Evolutionary conservation across 2,329 filamentous ascomycete genomes (phyloP).

Genomic region (Exophiala dermatitidis): DNA sequence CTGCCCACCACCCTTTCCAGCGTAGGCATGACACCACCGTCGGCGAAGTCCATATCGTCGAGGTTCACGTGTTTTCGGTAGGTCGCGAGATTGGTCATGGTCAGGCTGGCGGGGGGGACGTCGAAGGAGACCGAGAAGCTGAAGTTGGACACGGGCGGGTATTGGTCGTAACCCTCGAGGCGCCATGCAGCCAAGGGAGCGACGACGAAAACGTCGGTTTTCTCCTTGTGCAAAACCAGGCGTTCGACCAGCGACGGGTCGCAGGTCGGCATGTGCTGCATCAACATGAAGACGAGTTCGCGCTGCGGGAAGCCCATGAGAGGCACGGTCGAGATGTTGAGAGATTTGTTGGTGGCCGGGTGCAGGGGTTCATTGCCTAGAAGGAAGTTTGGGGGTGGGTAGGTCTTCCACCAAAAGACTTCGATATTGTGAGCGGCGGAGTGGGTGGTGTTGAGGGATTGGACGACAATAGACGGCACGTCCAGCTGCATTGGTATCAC

Average conservation of each 20-base stretch:
- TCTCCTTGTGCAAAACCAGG: constrained; percentile 17
- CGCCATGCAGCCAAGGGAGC: constrained; percentile 39
- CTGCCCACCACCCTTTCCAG: constrained; percentile 42
- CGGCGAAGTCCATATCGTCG: constrained; percentile 46
- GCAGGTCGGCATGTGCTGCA: constrained; percentile 30
- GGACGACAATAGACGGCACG: constrained; percentile 32
- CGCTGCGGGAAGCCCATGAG: constrained; percentile 43
- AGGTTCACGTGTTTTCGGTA: constrained; percentile 44
- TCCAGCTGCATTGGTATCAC: constrained; percentile 45
- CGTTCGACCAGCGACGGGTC: constrained; percentile 19
- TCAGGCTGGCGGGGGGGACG: constrained; percentile 15
- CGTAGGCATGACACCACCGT: constrained; percentile 43
- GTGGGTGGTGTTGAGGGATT: constrained; percentile 24
- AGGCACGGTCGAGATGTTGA: constrained; percentile 39
- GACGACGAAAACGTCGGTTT: constrained; percentile 37
- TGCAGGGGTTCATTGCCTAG: constrained; percentile 35
- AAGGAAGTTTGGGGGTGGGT: constrained; percentile 47
- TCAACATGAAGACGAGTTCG: constrained; percentile 36
- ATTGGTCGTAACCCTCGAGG: constrained; percentile 8
- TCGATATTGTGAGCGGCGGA: constrained; percentile 27
- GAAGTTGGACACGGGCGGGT: constrained; percentile 21
- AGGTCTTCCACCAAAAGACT: constrained; percentile 51
- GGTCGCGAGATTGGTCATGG: constrained; percentile 34
- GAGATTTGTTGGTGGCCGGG: constrained; percentile 20
- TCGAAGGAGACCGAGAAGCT: constrained; percentile 21